Conservation (phyloP, 805 yeast genomes). For the Cyberlindnera subsufficiens region DNA sequence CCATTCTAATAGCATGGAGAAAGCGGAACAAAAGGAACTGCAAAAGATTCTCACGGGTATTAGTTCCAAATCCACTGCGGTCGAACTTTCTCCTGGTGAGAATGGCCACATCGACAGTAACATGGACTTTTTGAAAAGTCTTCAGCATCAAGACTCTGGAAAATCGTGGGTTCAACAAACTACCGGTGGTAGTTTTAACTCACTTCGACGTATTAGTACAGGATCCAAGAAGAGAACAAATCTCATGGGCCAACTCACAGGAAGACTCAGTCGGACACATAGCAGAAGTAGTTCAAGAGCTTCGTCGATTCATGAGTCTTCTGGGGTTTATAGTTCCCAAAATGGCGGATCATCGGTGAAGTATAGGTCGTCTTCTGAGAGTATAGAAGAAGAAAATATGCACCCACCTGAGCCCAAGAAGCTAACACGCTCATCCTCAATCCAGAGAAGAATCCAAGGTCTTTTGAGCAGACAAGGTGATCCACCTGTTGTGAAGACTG, state of each 20-base stretch:
- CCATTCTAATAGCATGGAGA: slow-evolving; percentile 5
- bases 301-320: slow-evolving; percentile 23
- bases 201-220: slow-evolving; percentile 24
- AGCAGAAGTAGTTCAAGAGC: slow-evolving; percentile 24
- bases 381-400: slow-evolving; percentile 20
- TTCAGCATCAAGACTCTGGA: slow-evolving; percentile 32
- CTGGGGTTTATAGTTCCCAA: slow-evolving; percentile 10
- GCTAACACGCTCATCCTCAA: slow-evolving; percentile 18
- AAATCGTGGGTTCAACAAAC: slow-evolving; percentile 26
- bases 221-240: slow-evolving; percentile 19
- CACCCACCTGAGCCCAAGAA: slow-evolving; percentile 4
- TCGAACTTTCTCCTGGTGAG: slow-evolving; percentile 21
- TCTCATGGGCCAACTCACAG: slow-evolving; percentile 22
- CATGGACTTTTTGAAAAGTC: slow-evolving; percentile 31
- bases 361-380: slow-evolving; percentile 18
- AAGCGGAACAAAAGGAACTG: slow-evolving; percentile 10
- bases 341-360: slow-evolving; percentile 4
- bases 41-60: slow-evolving; percentile 25
- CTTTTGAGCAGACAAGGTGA: slow-evolving; percentile 29
- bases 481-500: slow-evolving; percentile 53
- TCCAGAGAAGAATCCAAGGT: slow-evolving; percentile 24
- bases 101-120: slow-evolving; percentile 26
- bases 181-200: slow-evolving; percentile 27
- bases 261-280: slow-evolving; percentile 22
- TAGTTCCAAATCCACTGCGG: slow-evolving; percentile 11